Percentiles rank a stretch among this genome's conserved stretches.
phyloP scores from a whole-genome alignment of 2,329 filamentous ascomycete genomes.

The Penicillium sp. region DNA sequence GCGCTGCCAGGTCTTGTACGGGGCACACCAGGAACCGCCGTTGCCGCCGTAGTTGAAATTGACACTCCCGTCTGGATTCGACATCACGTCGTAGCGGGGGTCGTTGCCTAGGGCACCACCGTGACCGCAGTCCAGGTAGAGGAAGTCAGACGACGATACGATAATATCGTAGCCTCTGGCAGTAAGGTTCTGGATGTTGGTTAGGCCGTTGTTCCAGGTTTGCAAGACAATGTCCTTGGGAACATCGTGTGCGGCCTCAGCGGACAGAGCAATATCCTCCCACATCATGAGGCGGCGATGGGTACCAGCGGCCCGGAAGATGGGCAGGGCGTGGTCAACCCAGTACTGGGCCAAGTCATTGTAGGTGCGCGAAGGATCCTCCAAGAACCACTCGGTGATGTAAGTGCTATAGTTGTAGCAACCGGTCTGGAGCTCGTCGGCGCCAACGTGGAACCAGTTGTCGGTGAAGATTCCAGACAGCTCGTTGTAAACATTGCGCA shows the following conservation, averaged over 20 bases:
- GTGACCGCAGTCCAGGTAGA: slow-evolving; percentile 58
- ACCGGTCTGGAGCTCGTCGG: slow-evolving; percentile 55
- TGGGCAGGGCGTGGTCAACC: slow-evolving; percentile 53
- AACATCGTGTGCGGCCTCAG: slow-evolving; percentile 48
- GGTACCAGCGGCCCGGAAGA: slow-evolving; percentile 45
- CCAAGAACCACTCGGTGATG: slow-evolving; percentile 52
- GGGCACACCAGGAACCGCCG: slow-evolving; percentile 59
- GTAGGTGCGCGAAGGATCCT: slow-evolving; percentile 51
- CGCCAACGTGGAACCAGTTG: slow-evolving; percentile 57
- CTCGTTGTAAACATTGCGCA: slow-evolving; percentile 56
- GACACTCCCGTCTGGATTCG: slow-evolving; percentile 48
- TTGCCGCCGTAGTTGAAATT: slow-evolving; percentile 57
- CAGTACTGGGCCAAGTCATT: slow-evolving; percentile 56
- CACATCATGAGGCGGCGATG: slow-evolving; percentile 58
- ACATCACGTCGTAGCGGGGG: slow-evolving; percentile 55
- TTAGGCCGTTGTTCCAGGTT: slow-evolving; percentile 55
- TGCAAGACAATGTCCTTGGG: slow-evolving; percentile 55
- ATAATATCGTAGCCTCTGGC: slow-evolving; percentile 54
- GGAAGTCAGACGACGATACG: slow-evolving; percentile 56
- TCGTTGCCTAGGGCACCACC: slow-evolving; percentile 58
- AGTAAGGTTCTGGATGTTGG: slow-evolving; percentile 54
- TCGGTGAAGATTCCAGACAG: slow-evolving; percentile 53
- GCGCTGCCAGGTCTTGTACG: slow-evolving; percentile 61
- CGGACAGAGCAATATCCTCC: slow-evolving; percentile 53
- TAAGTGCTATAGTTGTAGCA: slow-evolving; percentile 59